phyloP scores from a whole-genome alignment of 495 filamentous ascomycete genomes.

The Aspergillus coremiiformis region DNA sequence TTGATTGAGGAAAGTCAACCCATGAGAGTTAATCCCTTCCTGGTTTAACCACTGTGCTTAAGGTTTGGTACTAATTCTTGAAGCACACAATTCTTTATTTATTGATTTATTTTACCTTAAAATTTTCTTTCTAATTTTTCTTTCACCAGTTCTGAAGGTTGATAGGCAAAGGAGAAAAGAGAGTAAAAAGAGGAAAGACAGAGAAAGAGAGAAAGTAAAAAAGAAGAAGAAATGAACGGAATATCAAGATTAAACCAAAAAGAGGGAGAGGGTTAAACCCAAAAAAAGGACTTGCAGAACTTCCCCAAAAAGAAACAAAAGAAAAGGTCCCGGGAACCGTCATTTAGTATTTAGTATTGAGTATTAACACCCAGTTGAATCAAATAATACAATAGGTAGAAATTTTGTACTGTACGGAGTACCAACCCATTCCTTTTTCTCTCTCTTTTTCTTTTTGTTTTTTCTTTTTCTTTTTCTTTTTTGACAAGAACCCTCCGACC shows the following conservation, averaged over 20 bases:
- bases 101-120: too few relatives aligned
- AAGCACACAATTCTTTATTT: background rate
- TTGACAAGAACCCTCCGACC: background rate
- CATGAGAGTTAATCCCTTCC: background rate
- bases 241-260: too few relatives aligned
- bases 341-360: background rate
- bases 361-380: background rate
- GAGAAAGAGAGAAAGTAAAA: background rate
- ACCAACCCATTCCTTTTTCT: too few relatives aligned
- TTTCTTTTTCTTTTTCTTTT: background rate
- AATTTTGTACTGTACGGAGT: background rate
- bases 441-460: conserved; percentile 1
- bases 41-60: background rate
- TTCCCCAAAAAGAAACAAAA: background rate
- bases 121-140: background rate
- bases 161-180: background rate
- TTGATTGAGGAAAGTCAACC: background rate
- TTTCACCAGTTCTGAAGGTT: background rate
- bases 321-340: too few relatives aligned
- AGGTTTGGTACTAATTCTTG: background rate
- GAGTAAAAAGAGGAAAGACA: background rate
- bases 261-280: too few relatives aligned
- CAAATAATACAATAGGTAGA: background rate
- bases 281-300: too few relatives aligned
- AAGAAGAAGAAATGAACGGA: background rate